Evolutionary conservation across 164 flowering plant genomes (phyloP).

Genomic region (Amborella trichopoda): DNA sequence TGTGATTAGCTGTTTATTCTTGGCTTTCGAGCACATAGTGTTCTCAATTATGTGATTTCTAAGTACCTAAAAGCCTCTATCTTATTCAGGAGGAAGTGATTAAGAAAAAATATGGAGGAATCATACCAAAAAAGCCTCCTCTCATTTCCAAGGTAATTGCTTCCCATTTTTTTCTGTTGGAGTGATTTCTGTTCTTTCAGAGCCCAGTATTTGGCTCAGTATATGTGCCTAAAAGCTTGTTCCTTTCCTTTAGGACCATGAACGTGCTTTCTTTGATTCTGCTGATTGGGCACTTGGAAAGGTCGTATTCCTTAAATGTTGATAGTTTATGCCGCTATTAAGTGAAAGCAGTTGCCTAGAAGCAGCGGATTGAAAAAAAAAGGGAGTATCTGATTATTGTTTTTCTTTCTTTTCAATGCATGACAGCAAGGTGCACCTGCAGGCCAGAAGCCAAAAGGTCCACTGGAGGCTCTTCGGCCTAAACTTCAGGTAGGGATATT

Average conservation of each 20-base stretch:
- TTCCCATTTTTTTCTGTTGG: not conserved
- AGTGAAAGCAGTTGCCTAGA: no score
- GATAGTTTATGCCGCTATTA: not conserved
- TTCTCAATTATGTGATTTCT: not conserved
- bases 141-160: conserved; percentile 60
- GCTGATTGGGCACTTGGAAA: conserved; percentile 75
- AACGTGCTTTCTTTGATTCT: conserved; percentile 62
- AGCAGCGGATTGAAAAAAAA: no score
- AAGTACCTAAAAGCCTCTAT: no score
- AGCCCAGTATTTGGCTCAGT: not conserved
- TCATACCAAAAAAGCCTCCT: conserved; percentile 64
- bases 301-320: conserved; percentile 13
- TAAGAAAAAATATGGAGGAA: conserved; percentile 77
- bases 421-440: conserved; percentile 66
- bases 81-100: conserved; percentile 44
- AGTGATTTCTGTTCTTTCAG: not conserved
- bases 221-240: no score
- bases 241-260: conserved; percentile 30
- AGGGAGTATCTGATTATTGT: no score
- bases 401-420: not conserved
- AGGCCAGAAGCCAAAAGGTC: conserved; percentile 67
- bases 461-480: conserved; percentile 50
- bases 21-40: not conserved
- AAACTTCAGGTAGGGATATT: conserved; percentile 41
- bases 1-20: not conserved